Conservation (phyloP, 768 basidiomycete species). For the Leccinum broughii region DNA sequence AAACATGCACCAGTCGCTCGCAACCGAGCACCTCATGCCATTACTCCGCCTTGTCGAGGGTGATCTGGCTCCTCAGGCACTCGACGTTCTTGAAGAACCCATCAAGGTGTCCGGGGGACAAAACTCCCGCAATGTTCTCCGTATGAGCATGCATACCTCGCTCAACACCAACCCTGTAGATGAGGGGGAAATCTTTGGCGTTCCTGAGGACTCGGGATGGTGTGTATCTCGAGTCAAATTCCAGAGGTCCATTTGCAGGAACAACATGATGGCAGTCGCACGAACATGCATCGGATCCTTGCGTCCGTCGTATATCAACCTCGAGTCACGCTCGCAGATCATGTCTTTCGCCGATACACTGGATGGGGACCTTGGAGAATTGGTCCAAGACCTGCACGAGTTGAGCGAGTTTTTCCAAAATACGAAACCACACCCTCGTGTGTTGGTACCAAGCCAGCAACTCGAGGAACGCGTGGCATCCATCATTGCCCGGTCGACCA, state of each 20-base stretch:
- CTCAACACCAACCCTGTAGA: constrained; percentile 47
- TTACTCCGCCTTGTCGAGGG: constrained; percentile 86
- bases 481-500: constrained; percentile 78
- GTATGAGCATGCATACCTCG: constrained; percentile 83
- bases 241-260: constrained; percentile 61
- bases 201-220: constrained; percentile 86
- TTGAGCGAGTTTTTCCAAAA: constrained; percentile 73
- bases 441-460: constrained; percentile 54
- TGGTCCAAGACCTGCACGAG: constrained; percentile 77
- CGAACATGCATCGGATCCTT: constrained; percentile 75
- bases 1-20: constrained; percentile 68
- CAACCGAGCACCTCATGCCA: constrained; percentile 89
- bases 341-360: constrained; percentile 37
- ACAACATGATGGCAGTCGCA: constrained; percentile 83
- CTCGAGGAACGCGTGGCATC: constrained; percentile 80
- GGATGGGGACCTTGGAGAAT: constrained; percentile 72
- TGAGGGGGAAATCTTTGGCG: constrained; percentile 75
- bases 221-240: constrained; percentile 69
- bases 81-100: constrained; percentile 94
- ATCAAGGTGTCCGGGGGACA: constrained; percentile 76
- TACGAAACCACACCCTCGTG: constrained; percentile 31
- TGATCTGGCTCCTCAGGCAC: constrained; percentile 78
- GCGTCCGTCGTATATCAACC: constrained; percentile 70
- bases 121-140: constrained; percentile 81
- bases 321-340: constrained; percentile 54